A percentile compares a stretch with the other conserved stretches of the same genome.
Conservation (phyloP, 1,284 basidiomycete genomes). For the Rhodotorula sp. region DNA sequence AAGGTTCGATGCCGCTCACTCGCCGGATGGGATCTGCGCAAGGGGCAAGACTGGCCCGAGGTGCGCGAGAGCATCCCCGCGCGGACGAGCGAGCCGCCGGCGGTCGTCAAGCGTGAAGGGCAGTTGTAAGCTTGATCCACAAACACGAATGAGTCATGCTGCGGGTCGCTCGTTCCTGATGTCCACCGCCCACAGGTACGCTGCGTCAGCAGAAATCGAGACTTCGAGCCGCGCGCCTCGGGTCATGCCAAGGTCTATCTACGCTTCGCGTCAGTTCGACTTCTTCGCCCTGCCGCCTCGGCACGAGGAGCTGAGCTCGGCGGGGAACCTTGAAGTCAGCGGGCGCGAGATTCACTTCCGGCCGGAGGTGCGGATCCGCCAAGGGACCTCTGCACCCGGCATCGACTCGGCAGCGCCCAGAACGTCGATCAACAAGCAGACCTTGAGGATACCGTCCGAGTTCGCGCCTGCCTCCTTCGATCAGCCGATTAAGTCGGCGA, state of each 20-base stretch:
- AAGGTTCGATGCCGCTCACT: slow-evolving; percentile 1
- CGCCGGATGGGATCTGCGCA: slow-evolving; percentile 24
- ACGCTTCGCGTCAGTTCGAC: slow-evolving; percentile 74
- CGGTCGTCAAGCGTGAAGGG: too few relatives aligned
- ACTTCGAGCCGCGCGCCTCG: slow-evolving; percentile 61
- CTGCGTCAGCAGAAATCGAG: slow-evolving; percentile 74
- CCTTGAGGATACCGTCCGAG: background rate
- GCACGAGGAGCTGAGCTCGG: background rate
- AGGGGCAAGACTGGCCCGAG: slow-evolving; percentile 12
- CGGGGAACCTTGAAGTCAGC: slow-evolving; percentile 62
- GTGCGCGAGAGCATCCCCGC: slow-evolving; percentile 12
- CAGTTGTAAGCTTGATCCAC: too few relatives aligned
- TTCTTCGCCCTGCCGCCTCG: slow-evolving; percentile 57
- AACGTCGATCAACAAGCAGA: background rate
- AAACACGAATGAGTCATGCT: too few relatives aligned
- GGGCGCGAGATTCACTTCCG: slow-evolving; percentile 62
- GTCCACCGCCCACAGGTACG: slow-evolving; percentile 53
- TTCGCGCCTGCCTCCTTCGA: slow-evolving; percentile 59
- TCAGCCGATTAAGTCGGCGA: slow-evolving; percentile 69
- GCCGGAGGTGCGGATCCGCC: slow-evolving; percentile 63
- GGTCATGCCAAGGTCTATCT: slow-evolving; percentile 68
- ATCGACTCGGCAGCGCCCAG: background rate
- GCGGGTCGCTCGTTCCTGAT: too few relatives aligned
- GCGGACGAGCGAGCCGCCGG: too few relatives aligned
- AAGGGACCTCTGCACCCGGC: slow-evolving; percentile 12